phyloP scores from a whole-genome alignment of 75 land plant species.

The Adiantum capillusveneris region DNA sequence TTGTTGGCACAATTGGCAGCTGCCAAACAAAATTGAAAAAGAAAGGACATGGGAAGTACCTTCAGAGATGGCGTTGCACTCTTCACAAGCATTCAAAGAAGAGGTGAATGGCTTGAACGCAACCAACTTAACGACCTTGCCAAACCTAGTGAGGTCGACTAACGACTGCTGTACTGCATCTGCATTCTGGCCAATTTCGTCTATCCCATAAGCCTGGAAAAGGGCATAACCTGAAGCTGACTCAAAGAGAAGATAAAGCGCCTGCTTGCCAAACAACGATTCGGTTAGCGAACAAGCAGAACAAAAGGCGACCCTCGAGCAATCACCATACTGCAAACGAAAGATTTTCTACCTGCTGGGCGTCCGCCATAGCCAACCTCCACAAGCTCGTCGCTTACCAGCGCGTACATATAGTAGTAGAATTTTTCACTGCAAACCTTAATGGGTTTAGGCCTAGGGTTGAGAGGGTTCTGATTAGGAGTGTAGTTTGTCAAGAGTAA shows the following conservation, averaged over 20 bases:
- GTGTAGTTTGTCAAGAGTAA: no score
- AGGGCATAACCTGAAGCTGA: conserved; percentile 87
- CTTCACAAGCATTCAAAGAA: conserved; percentile 84
- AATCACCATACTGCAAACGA: no score
- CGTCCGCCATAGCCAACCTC: no score
- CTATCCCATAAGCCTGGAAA: conserved; percentile 75
- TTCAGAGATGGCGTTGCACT: conserved; percentile 92
- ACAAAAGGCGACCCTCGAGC: no score
- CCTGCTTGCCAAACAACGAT: no score
- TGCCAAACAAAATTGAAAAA: not conserved
- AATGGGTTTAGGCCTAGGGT: no score
- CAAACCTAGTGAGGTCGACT: conserved; percentile 74
- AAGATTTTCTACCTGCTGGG: no score
- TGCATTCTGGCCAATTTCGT: conserved; percentile 87
- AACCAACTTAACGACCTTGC: conserved; percentile 74
- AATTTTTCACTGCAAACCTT: no score
- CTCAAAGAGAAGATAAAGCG: conserved; percentile 70
- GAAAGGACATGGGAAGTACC: conserved; percentile 42
- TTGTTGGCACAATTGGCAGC: not conserved
- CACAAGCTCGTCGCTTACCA: no score
- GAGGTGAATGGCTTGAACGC: conserved; percentile 83
- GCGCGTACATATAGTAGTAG: no score
- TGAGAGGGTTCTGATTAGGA: no score
- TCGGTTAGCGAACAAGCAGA: no score
- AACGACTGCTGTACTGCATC: conserved; percentile 83